A percentile compares a stretch with the other conserved stretches of the same genome.
These are phyloP conservation scores for Sisymbrium irio DNA, from an alignment of 345 rosid genomes.

Conservation along the genomic window DNA sequence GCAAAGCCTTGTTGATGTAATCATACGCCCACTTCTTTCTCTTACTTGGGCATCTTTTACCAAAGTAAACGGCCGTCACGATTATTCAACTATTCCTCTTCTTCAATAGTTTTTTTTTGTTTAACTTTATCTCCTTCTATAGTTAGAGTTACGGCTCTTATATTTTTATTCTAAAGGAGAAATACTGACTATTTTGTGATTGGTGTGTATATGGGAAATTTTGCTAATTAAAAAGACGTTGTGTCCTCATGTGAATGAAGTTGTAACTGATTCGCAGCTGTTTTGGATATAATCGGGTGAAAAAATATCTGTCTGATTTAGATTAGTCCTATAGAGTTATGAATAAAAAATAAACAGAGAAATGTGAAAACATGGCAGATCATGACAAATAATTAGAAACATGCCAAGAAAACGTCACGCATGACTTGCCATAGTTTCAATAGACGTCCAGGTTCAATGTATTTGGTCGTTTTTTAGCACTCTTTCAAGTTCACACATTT, in stretches of 20 bases:
- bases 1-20: constrained; percentile 16
- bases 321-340: neutral
- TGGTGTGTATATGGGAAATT: neutral
- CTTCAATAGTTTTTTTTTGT: no score
- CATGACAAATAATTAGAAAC: neutral
- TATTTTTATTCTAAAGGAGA: neutral
- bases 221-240: neutral
- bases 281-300: neutral
- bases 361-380: neutral
- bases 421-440: neutral
- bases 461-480: neutral
- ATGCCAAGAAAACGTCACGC: neutral
- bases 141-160: neutral
- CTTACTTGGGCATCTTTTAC: neutral
- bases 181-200: neutral
- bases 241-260: neutral
- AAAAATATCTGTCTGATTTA: neutral
- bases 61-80: constrained; percentile 21
- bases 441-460: constrained; percentile 20
- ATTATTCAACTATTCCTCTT: constrained; percentile 8
- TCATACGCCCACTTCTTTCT: constrained; percentile 9
- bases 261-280: neutral
- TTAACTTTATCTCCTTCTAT: no score
- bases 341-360: neutral
- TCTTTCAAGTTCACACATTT: constrained; percentile 18